Base-by-base conservation (phyloP, 208 protist species). In the Acanthamoeba castellanii region DNA sequence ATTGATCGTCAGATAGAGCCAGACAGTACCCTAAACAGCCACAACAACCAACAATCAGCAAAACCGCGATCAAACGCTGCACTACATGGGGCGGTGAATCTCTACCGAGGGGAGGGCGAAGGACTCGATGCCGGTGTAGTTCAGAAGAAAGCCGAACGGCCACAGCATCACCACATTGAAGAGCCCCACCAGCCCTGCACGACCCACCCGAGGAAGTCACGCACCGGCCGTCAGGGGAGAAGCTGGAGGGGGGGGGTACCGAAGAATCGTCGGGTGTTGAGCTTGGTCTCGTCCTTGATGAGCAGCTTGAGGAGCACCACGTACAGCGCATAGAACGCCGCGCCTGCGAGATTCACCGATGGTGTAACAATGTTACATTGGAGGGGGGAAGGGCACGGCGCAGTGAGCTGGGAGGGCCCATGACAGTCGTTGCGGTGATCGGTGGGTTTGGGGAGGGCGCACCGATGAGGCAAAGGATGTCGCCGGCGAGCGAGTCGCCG, bases 261-360 rank as follows among this genome's bases (percentile, higher is more conserved):
- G 76, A 96, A 94, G 72, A 96, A 95, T 30, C 92, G 61, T 13
- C 85, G 91, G 3, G 76, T 78, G 78, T 76, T 92, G 30, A 95
- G 50, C 42, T 70, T 85, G 47, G 59, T 47, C 84, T 95, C 93
- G 81, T 95, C 78, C 59, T 74, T 52, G 18, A 95, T 92, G 37
- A 81, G 25, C 30, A 55, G n/a, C 82, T 95, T 95, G 59, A 95
- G 93, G n/a, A 89, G 47, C 32, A 92, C 82, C 37, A 81, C 81
- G 42, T 95, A 95, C 27, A 87, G 70, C 22, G 78, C 93, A 50
- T 95, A 95, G 59, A 90, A 90, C 52, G 76, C 76, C 9, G 85
- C 85, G 11, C 78, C 78, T 87, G 42, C 18, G 22, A 25, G n/a
- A 27, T 11, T 16, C 22, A 1, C 13, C 18, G 8, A 7, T 2